Conservation (phyloP, 2,329 filamentous ascomycete genomes). For the Onygenales sp. region DNA sequence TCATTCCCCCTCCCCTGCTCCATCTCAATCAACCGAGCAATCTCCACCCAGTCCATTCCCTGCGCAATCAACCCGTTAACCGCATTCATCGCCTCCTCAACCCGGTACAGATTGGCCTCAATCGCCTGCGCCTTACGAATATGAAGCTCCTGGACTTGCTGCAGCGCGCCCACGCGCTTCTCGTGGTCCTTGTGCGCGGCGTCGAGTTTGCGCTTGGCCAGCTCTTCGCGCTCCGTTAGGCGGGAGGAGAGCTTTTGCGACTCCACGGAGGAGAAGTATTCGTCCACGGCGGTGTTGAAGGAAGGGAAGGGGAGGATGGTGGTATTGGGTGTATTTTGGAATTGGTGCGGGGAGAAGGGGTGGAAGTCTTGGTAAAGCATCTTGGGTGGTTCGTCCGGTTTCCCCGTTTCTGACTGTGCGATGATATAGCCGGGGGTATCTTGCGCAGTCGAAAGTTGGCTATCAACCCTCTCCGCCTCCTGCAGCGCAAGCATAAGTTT, state of each 20-base stretch:
- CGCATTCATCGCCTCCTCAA: constrained; percentile 86
- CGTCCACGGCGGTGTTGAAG: constrained; percentile 89
- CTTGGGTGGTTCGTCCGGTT: constrained; percentile 20
- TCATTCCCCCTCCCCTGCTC: constrained; percentile 74
- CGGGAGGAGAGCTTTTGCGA: constrained; percentile 83
- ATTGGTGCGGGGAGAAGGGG: constrained; percentile 76
- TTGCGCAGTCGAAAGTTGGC: constrained; percentile 56
- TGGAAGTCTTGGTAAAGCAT: constrained; percentile 91
- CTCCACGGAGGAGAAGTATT: constrained; percentile 95
- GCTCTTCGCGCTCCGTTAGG: constrained; percentile 69
- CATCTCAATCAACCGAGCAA: constrained; percentile 76
- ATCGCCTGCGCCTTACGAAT: constrained; percentile 83
- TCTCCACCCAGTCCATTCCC: constrained; percentile 96
- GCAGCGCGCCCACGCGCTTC: constrained; percentile 73
- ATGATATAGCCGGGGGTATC: constrained; percentile 78
- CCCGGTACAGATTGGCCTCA: constrained; percentile 78
- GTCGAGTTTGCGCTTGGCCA: constrained; percentile 75
- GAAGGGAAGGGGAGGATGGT: constrained; percentile 67
- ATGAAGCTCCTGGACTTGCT: constrained; percentile 73
- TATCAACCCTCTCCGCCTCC: constrained; percentile 60
- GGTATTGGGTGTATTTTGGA: constrained; percentile 56
- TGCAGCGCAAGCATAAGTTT: constrained; percentile 59
- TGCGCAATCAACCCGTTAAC: constrained; percentile 86
- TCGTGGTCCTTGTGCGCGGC: constrained; percentile 74
- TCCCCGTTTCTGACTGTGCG: constrained; percentile 47